Conservation (phyloP, 139 green algal species). For the Chlamydomonas urium region DNA sequence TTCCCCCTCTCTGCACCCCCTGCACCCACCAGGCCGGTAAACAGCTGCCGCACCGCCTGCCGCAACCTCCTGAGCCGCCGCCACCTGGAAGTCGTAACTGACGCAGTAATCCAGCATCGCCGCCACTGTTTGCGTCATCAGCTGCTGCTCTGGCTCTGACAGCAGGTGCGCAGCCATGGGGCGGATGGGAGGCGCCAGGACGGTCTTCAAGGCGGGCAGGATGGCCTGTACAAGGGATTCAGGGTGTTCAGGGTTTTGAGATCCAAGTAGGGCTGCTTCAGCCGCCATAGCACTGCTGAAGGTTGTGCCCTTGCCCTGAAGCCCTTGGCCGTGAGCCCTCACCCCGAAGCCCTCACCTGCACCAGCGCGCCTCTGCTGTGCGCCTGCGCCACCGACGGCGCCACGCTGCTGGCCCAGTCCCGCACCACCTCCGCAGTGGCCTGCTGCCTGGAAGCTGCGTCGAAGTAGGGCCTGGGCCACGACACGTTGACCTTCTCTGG, state of each 20-base stretch:
- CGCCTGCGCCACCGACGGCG: conserved; percentile 25
- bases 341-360: conserved; percentile 24
- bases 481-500: conserved; percentile 20
- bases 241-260: no score
- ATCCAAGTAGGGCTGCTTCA: no score
- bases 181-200: conserved; percentile 44
- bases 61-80: conserved; percentile 4
- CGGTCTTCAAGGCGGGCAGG: conserved; percentile 51
- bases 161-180: conserved; percentile 61
- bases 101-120: conserved; percentile 63
- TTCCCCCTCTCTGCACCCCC: no score
- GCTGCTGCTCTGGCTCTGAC: conserved; percentile 35
- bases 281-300: no score
- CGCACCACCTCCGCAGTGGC: conserved; percentile 45
- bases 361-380: conserved; percentile 12
- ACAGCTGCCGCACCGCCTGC: no score
- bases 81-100: conserved; percentile 40
- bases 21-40: conserved; percentile 11
- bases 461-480: conserved; percentile 56
- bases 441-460: not conserved
- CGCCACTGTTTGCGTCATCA: conserved; percentile 22
- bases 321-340: no score
- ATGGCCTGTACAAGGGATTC: no score
- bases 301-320: no score
- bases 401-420: conserved; percentile 39